Conservation (phyloP, 75 land plant genomes). For the Cryptomeria japonica region DNA sequence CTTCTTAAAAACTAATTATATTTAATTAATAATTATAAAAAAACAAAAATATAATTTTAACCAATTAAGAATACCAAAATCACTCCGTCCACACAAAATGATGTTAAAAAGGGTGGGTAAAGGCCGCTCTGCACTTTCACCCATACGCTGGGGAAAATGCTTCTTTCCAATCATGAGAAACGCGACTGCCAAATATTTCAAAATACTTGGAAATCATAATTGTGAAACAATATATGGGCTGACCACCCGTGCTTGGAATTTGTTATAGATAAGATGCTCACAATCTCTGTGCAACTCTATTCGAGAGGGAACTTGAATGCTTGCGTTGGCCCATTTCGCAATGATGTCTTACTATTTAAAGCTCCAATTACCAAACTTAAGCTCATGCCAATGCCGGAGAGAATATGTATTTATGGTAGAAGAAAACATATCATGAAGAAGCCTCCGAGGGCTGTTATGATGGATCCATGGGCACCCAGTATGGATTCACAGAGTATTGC, state of each 20-base stretch:
- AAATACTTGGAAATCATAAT: not conserved
- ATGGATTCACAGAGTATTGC: conserved; percentile 88
- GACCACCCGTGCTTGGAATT: not conserved
- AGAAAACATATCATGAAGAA: not conserved
- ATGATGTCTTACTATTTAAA: not conserved
- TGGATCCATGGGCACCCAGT: conserved; percentile 96
- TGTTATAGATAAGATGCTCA: not conserved
- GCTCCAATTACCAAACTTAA: not conserved
- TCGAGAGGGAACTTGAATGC: not conserved
- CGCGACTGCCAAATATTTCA: too few relatives aligned
- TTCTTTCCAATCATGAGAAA: too few relatives aligned
- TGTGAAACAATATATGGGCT: not conserved
- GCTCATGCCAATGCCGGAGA: not conserved
- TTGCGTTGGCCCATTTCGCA: not conserved
- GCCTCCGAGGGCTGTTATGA: conserved; percentile 29
- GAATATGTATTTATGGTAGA: not conserved
- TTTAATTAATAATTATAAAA: too few relatives aligned
- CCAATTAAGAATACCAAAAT: too few relatives aligned
- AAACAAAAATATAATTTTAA: too few relatives aligned
- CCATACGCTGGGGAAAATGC: too few relatives aligned
- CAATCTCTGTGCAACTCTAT: not conserved
- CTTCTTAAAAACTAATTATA: too few relatives aligned
- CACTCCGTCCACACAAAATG: too few relatives aligned
- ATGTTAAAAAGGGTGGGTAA: too few relatives aligned
- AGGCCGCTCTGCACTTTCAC: too few relatives aligned